Evolutionary conservation across 495 filamentous ascomycete species (phyloP).

Genomic region (Corynascus novoguineensis): DNA sequence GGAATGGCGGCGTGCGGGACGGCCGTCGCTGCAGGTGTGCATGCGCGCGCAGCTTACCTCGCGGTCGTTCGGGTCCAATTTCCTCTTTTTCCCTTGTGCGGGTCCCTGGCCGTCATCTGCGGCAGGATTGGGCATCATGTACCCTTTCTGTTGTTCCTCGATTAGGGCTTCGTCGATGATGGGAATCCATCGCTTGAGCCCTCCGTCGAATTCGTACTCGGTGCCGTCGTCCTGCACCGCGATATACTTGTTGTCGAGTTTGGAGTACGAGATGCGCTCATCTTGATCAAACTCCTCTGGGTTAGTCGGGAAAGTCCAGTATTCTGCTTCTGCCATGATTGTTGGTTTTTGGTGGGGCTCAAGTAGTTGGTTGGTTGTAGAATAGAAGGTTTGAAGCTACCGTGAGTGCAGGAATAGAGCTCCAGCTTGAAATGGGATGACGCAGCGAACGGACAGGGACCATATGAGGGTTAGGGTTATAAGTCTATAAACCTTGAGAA

Average conservation of each 20-base stretch:
- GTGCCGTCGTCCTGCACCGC: conserved; percentile 79
- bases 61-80: conserved; percentile 55
- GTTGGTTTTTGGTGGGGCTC: neutral
- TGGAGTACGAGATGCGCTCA: conserved; percentile 79
- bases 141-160: conserved; percentile 69
- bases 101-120: conserved; percentile 43
- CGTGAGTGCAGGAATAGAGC: too few relatives aligned
- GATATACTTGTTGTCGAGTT: conserved; percentile 70
- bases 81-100: conserved; percentile 60
- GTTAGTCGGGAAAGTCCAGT: conserved; percentile 60
- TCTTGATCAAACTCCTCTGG: conserved; percentile 73
- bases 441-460: too few relatives aligned
- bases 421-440: too few relatives aligned
- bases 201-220: conserved; percentile 76
- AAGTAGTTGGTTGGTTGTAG: neutral
- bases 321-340: conserved; percentile 27
- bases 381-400: neutral
- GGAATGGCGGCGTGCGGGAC: conserved; percentile 8
- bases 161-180: conserved; percentile 76
- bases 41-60: conserved; percentile 48
- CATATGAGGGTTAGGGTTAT: too few relatives aligned
- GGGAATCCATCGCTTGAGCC: conserved; percentile 71
- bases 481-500: too few relatives aligned
- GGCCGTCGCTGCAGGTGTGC: conserved; percentile 21
- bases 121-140: conserved; percentile 51